Conservation (phyloP, 1,139 yeast species). For the Saccharomyces uvarum region DNA sequence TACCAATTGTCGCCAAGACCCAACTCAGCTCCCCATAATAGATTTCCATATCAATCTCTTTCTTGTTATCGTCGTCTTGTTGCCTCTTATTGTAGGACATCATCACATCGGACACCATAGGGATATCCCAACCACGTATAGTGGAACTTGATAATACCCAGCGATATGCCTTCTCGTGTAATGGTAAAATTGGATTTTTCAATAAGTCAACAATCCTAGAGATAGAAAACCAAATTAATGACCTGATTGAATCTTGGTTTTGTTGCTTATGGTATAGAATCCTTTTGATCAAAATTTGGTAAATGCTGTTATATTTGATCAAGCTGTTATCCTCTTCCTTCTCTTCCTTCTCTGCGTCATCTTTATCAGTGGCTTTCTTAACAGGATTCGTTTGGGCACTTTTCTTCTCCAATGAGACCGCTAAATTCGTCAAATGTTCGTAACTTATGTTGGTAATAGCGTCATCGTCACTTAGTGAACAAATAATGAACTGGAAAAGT, state of each 20-base stretch:
- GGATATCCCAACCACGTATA: slow-evolving; percentile 52
- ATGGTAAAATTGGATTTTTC: slow-evolving; percentile 58
- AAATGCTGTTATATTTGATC: slow-evolving; percentile 55
- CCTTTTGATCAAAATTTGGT: slow-evolving; percentile 55
- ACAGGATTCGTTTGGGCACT: not conserved
- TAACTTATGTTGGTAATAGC: slow-evolving; percentile 43
- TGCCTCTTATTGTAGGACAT: slow-evolving; percentile 18
- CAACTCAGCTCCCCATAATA: slow-evolving; percentile 57
- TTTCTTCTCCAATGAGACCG: slow-evolving; percentile 30
- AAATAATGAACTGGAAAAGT: slow-evolving; percentile 50
- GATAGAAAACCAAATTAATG: slow-evolving; percentile 40
- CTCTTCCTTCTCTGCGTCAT: slow-evolving; percentile 22
- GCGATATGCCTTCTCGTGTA: slow-evolving; percentile 62
- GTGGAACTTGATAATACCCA: slow-evolving; percentile 45
- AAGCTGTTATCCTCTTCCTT: slow-evolving; percentile 24
- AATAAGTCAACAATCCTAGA: slow-evolving; percentile 52
- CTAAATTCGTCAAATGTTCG: slow-evolving; percentile 39
- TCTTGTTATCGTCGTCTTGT: slow-evolving; percentile 20
- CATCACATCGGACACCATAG: slow-evolving; percentile 48
- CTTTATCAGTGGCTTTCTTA: not conserved
- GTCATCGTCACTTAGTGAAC: slow-evolving; percentile 49
- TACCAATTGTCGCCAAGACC: slow-evolving; percentile 48
- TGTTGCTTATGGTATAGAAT: slow-evolving; percentile 36
- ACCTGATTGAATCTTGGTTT: slow-evolving; percentile 30
- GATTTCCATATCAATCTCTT: slow-evolving; percentile 39